Evolutionary conservation across 108 stramenopile genomes (phyloP), one percentile per base, ranked within the genome.

Genomic region (Schizochytrium sp.): DNA sequence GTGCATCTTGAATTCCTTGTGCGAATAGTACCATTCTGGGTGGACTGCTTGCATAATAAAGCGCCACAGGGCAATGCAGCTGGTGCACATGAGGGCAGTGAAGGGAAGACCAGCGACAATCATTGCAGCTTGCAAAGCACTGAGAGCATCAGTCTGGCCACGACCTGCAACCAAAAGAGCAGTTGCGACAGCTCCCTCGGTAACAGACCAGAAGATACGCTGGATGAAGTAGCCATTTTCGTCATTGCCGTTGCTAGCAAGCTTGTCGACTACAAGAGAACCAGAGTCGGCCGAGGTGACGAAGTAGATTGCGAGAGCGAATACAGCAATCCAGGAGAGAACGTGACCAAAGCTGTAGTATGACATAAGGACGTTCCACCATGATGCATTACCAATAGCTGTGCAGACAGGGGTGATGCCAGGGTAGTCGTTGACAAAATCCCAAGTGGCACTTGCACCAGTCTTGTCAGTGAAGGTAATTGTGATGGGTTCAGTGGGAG

Each of bases 241-340:
- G 46, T 61, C 72, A 42, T 56, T 57, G 15, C 94, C 95, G 88
- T 95, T 95, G 8, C 93, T 90, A 42, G 94, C 91, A 2, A 95
- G 72, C 46, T 92, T 56, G 87, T 95, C 95, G 40, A 95, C 94
- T 61, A 95, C 89, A 69, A 95, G 89, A 46, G 93, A 93, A 45
- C 94, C 95, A 87, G 94, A 94, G 76, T 95, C 95, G n/a, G 94
- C 93, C 3, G 93, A 93, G 12, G 95, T 95, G 72, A 94, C 88
- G 72, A 95, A 95, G 91, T 95, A 95, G 57, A 89, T 45, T 19
- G 42, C 73, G 38, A 94, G 59, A 17, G 93, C 72, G 61, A 93
- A 89, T 55, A 93, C 88, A 3, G 90, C 90, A 3, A 94, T 72
- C 53, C 91, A 90, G 4, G 73, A 57, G 5, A 94, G 72, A 72